Evolutionary conservation across 345 rosid species (phyloP), one percentile per base, ranked within the genome.

Genomic region (Citrus sinensis): DNA sequence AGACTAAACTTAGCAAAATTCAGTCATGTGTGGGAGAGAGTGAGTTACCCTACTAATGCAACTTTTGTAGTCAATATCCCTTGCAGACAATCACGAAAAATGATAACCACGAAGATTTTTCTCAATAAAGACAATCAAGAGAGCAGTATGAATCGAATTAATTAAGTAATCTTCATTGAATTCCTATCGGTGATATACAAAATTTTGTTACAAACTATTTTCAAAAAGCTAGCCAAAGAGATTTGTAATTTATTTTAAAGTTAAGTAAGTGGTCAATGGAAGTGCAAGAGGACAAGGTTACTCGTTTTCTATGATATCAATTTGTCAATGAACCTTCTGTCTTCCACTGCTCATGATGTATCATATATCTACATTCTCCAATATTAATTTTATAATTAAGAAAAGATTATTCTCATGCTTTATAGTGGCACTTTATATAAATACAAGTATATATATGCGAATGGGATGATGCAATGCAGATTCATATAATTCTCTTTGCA

Each of bases 321-420:
- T 16, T 65, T 29, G 14, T 40, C 58, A 39, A 42, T 76, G 75
- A 76, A 61, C 67, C 55, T 77, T 62, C 78, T 80, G 83, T 80
- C 81, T 25, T 70, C 79, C 83, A 83, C 79, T 74, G 63, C 75
- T 80, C 22, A 49, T 76, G 39, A 60, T 76, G 54, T 37, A 68
- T 63, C 24, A 25, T 29, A 29, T 49, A 1, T 70, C 70, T 54
- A 76, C 34, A 61, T 40, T 6, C 9, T 42, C 71, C 59, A 20
- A 46, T 46, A 3, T 46, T 3, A 46, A 3, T 63, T 46, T 51
- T 20, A 49, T 75, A 75, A 22, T 46, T 65, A 42, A 22, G 39
- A 49, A 39, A 39, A 25, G 35, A 34, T 75, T 80, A 80, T 17
- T 66, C 63, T 39, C 67, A 37, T 16, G 19, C 40, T n/a, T 71